Percentiles rank a stretch among this genome's conserved stretches.
phyloP scores from a whole-genome alignment of 108 stramenopile species.

The Aurantiochytrium sp. region DNA sequence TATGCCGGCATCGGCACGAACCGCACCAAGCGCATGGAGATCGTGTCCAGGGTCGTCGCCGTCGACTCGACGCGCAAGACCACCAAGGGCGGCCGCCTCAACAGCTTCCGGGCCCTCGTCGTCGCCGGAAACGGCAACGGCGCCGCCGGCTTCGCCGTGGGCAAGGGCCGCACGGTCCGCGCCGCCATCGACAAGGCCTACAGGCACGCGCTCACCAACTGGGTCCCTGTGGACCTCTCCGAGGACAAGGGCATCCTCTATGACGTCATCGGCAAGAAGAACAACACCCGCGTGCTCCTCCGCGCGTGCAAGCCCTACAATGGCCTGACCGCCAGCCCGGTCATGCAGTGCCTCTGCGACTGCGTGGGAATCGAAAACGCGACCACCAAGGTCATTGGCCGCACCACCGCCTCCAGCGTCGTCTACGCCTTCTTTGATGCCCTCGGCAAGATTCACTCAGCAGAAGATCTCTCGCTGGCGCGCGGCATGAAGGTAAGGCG shows the following conservation, averaged over 20 bases:
- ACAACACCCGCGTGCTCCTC: conserved; percentile 75
- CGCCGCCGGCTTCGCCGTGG: conserved; percentile 89
- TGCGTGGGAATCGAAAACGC: conserved; percentile 75
- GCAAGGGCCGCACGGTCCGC: conserved; percentile 76
- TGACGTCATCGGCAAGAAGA: conserved; percentile 77
- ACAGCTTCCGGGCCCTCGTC: conserved; percentile 80
- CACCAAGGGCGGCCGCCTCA: conserved; percentile 80
- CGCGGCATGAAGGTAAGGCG: conserved; percentile 61
- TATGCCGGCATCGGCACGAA: neutral
- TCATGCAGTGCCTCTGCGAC: conserved; percentile 70
- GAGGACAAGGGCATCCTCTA: conserved; percentile 62
- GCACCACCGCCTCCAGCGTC: conserved; percentile 74
- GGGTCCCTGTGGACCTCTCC: conserved; percentile 84
- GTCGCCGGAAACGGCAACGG: conserved; percentile 86
- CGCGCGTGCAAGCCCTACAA: conserved; percentile 62
- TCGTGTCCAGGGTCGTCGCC: conserved; percentile 50
- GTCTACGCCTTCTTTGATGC: conserved; percentile 86
- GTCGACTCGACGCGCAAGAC: conserved; percentile 81
- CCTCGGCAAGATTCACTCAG: conserved; percentile 72
- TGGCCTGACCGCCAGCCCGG: conserved; percentile 67
- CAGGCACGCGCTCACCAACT: conserved; percentile 71
- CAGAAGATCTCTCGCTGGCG: conserved; percentile 81
- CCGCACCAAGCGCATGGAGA: neutral
- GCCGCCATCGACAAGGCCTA: conserved; percentile 72
- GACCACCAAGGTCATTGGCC: conserved; percentile 73